Evolutionary conservation across 2,329 filamentous ascomycete genomes (phyloP), one percentile per base, ranked within the genome.

Genomic region (Atkinsonella hypoxylon): DNA sequence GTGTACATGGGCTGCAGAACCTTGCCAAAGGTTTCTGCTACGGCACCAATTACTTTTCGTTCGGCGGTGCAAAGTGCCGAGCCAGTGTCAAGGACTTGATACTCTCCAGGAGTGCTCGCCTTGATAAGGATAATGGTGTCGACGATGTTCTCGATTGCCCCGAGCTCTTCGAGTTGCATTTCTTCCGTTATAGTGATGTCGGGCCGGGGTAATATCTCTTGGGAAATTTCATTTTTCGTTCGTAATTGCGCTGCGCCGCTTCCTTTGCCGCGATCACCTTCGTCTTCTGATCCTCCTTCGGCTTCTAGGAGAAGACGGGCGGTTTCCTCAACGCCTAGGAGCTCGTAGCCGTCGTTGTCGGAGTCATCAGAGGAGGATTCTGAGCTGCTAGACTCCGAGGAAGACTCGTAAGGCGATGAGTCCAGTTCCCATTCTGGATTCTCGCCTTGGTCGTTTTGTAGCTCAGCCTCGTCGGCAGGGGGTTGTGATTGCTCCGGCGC

Each of bases 1-100:
- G 85, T 86, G 69, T 97, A 98, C 58, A 90, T 74, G 9, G 93
- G 93, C 58, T 89, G 83, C 55, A 89, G 79, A 3, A 96, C 89
- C 61, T 87, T 81, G 45, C 91, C 93, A 34, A 97, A 78, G 5
- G 88, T 87, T 61, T 97, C 91, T 4, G 82, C 77, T n/a, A 97
- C 78, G 17, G 79, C 83, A 22, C 90, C 93, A 49, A 96, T 77
- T 30, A 96, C 78, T 18, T 76, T 78, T 48, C 89, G 78, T 58
- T 93, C 79, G 55, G 79, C 79, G 30, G 82, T 80, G 68, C 89
- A 96, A 30, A 98, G 76, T 3, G 94, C 78, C 0, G 90, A 94
- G 31, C 87, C 89, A 5, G 78, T 77, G 61, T 96, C 89, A 1
- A 97, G 77, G 0, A 95, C 89, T 59, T 85, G 82, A 56, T 89